Evolutionary conservation across 345 rosid species (phyloP).

Genomic region (Rubroshorea leprosula): DNA sequence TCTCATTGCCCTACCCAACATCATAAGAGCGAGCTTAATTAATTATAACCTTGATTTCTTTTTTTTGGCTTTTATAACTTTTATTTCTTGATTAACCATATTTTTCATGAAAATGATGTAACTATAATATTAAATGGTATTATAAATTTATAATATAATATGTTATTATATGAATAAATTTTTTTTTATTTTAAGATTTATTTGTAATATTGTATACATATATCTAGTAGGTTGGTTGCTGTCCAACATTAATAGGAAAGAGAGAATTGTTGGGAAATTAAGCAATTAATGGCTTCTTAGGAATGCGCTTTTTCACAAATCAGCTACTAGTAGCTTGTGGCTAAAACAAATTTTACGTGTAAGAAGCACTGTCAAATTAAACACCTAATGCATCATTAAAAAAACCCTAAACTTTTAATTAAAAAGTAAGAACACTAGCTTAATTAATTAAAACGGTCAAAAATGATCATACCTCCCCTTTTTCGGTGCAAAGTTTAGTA

Average conservation of each 20-base stretch:
- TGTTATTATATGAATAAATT: too few species aligned
- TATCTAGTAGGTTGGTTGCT: constrained; percentile 2
- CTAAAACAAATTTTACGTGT: constrained; percentile 17
- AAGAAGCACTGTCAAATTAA: constrained; percentile 12
- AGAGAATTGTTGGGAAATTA: constrained; percentile 14
- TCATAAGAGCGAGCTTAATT: neutral
- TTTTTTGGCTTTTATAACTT: too few species aligned
- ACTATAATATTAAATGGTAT: too few species aligned
- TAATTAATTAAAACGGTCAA: constrained; percentile 18
- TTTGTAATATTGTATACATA: neutral
- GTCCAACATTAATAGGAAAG: neutral
- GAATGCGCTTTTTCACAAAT: constrained; percentile 9
- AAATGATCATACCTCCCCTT: constrained; percentile 9
- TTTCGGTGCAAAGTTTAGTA: constrained; percentile 24
- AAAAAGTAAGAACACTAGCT: neutral
- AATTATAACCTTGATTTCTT: neutral
- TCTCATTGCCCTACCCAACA: constrained; percentile 4
- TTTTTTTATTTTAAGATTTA: too few species aligned
- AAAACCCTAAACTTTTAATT: constrained; percentile 2
- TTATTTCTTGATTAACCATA: too few species aligned
- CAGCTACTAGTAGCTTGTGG: constrained; percentile 13
- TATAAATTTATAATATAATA: too few species aligned
- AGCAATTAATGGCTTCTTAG: constrained; percentile 1
- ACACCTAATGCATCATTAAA: constrained; percentile 4
- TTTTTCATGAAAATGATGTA: too few species aligned